Percentiles rank a stretch among this genome's conserved stretches.
Evolutionary conservation across 2,329 filamentous ascomycete genomes (phyloP).

Genomic region (Sarocladium strictum): DNA sequence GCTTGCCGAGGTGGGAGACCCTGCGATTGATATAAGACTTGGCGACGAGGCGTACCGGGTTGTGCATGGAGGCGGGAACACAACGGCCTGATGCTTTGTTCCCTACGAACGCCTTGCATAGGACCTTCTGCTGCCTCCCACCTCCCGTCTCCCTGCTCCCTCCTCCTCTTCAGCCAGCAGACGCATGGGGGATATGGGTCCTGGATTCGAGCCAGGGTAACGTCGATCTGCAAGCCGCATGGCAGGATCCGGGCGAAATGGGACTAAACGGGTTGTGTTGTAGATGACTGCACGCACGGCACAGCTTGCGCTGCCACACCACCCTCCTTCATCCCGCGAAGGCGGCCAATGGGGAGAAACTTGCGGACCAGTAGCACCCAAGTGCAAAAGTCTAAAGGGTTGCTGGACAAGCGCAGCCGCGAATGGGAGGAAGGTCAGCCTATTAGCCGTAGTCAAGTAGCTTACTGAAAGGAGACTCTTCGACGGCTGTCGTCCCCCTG

Average conservation of each 20-base stretch:
- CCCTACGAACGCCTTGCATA: neutral
- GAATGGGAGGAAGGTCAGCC: neutral
- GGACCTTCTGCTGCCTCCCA: neutral
- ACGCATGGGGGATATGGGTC: neutral
- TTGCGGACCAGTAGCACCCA: neutral
- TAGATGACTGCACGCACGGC: neutral
- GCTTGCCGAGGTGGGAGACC: neutral
- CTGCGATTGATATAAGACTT: neutral
- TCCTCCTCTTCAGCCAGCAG: neutral
- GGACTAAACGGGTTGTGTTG: neutral
- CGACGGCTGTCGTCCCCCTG: neutral
- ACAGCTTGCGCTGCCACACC: neutral
- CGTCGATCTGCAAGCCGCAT: slow-evolving; percentile 9
- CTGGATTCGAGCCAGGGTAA: slow-evolving; percentile 2
- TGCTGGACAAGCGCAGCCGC: slow-evolving; percentile 4
- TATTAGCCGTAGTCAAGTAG: neutral
- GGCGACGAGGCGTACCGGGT: neutral
- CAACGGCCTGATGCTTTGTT: neutral
- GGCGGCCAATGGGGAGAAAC: neutral
- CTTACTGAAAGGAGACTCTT: neutral
- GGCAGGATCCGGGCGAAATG: slow-evolving; percentile 6
- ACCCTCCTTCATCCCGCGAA: neutral
- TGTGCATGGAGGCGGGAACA: neutral
- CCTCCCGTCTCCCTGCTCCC: neutral
- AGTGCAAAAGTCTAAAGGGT: neutral